These are phyloP conservation scores for Tulasnella sp. DNA, from an alignment of 768 basidiomycete genomes.

Conservation along the genomic window DNA sequence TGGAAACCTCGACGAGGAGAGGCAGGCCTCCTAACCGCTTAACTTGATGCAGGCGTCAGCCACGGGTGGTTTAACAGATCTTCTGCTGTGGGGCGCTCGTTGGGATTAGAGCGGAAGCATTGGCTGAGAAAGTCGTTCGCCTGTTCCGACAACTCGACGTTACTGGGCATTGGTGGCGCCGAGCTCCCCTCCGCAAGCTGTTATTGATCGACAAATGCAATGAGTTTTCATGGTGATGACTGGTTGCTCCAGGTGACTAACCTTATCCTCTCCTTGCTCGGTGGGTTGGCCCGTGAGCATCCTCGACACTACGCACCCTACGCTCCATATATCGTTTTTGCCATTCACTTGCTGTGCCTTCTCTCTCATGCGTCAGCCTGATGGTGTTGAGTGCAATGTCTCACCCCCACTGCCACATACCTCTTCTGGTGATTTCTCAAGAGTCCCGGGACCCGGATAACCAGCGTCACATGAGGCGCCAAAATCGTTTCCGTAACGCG, in stretches of 20 bases:
- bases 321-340: conserved; percentile 95
- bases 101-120: background rate
- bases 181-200: background rate
- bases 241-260: conserved; percentile 34
- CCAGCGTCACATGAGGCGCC: conserved; percentile 75
- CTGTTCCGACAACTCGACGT: background rate
- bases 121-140: background rate
- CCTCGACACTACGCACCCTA: conserved; percentile 90
- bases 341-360: background rate
- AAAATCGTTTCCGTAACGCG: conserved; percentile 41
- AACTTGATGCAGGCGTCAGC: background rate
- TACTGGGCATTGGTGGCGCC: background rate
- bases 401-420: conserved; percentile 94
- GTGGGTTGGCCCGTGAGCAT: conserved; percentile 96
- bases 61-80: background rate
- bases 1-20: background rate
- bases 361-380: background rate
- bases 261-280: conserved; percentile 99
- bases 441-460: conserved; percentile 90
- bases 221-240: background rate
- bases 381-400: conserved; percentile 31
- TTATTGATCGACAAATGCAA: background rate
- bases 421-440: conserved; percentile 99
- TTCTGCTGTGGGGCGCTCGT: background rate
- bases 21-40: background rate